These are phyloP conservation scores for Penicillium sp. DNA, from an alignment of 2,329 filamentous ascomycete genomes.

Conservation along the genomic window DNA sequence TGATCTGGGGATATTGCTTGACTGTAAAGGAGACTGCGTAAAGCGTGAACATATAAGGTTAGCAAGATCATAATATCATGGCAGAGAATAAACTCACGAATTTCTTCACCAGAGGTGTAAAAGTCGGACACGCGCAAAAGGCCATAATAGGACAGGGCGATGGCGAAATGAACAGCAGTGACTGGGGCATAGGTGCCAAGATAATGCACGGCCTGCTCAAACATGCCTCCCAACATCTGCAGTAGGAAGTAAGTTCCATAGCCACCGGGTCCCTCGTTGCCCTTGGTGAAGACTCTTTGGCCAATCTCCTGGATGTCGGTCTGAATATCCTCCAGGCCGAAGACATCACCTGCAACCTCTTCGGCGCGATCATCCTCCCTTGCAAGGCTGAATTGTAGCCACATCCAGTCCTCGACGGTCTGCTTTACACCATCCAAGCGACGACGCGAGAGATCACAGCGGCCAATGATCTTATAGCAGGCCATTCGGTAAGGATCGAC, in stretches of 20 bases:
- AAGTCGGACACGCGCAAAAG: constrained; percentile 85
- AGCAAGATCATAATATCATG: constrained; percentile 7
- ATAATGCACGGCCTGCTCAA: constrained; percentile 88
- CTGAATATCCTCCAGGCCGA: constrained; percentile 68
- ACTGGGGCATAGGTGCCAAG: constrained; percentile 89
- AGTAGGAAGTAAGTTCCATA: constrained; percentile 94
- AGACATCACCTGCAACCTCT: constrained; percentile 62
- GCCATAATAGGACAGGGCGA: constrained; percentile 85
- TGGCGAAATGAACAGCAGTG: constrained; percentile 90
- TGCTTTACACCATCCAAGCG: constrained; percentile 59
- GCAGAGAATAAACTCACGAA: constrained; percentile 47
- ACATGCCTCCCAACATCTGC: constrained; percentile 86
- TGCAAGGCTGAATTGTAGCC: constrained; percentile 64
- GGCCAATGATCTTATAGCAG: constrained; percentile 96
- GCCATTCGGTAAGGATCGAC: constrained; percentile 95
- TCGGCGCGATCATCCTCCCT: constrained; percentile 62
- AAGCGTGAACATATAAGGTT: not conserved
- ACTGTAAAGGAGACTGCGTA: constrained; percentile 54
- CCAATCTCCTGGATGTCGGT: constrained; percentile 84
- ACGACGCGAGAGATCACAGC: constrained; percentile 60
- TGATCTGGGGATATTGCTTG: constrained; percentile 70
- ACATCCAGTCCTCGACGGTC: constrained; percentile 66
- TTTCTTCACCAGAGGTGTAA: constrained; percentile 68
- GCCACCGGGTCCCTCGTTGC: constrained; percentile 71
- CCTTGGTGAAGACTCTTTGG: constrained; percentile 83